Conservation (phyloP, 1,284 basidiomycete genomes). For the Moniliella sp. region DNA sequence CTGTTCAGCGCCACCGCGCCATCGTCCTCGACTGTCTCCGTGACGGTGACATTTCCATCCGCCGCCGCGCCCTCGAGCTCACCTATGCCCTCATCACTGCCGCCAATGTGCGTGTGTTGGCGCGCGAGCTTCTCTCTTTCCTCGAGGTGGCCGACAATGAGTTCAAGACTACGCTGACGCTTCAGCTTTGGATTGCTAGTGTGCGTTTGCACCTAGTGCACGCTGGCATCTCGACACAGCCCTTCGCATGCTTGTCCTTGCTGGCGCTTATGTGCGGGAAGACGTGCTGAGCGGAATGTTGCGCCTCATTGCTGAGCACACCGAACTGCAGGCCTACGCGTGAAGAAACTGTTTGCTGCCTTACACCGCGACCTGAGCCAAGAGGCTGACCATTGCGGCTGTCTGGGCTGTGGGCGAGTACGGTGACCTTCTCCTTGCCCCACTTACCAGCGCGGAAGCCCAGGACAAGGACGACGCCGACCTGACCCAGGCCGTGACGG, state of each 20-base stretch:
- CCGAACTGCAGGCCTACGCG: conserved; percentile 90
- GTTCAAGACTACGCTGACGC: conserved; percentile 92
- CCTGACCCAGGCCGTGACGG: conserved; percentile 45
- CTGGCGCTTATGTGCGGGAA: conserved; percentile 94
- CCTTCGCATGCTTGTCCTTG: conserved; percentile 70
- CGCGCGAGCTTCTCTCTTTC: conserved; percentile 79
- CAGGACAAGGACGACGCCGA: conserved; percentile 51
- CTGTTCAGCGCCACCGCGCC: conserved; percentile 88
- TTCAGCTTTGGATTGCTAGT: conserved; percentile 83
- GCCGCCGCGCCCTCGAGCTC: conserved; percentile 79
- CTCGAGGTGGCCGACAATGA: conserved; percentile 95
- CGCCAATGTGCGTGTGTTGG: conserved; percentile 72
- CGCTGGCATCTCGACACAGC: conserved; percentile 98
- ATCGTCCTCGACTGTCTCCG: conserved; percentile 93
- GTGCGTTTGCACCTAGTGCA: conserved; percentile 87
- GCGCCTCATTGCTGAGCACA: conserved; percentile 82
- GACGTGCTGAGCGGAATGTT: conserved; percentile 92
- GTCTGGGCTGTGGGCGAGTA: conserved; percentile 96
- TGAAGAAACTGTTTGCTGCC: conserved; percentile 71
- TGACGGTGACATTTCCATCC: conserved; percentile 94
- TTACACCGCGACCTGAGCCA: conserved; percentile 81
- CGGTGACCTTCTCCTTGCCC: conserved; percentile 65
- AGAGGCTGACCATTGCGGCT: conserved; percentile 73
- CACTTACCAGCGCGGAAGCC: too few species aligned
- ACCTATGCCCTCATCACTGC: conserved; percentile 96